phyloP scores from a whole-genome alignment of 345 rosid species.

The Garcia nutans region DNA sequence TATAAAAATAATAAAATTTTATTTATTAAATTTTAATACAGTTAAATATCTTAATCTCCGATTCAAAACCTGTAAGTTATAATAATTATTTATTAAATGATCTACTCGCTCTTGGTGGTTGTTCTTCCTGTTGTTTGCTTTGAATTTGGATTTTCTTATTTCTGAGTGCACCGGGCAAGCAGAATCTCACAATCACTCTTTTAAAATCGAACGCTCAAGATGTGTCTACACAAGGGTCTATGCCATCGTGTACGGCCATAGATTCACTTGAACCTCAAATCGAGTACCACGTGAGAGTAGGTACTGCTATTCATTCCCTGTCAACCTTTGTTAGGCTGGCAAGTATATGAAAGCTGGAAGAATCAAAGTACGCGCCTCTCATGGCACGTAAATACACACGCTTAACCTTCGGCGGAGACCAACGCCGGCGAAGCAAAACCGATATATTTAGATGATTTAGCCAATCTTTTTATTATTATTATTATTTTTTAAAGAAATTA shows the following conservation, averaged over 20 bases:
- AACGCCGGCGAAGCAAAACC: no score
- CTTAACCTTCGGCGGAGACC: not conserved
- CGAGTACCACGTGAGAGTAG: slow-evolving; percentile 28
- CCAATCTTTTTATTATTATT: no score
- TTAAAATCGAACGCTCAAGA: slow-evolving; percentile 11
- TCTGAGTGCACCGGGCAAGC: not conserved
- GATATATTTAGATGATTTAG: no score
- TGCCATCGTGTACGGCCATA: not conserved
- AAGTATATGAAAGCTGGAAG: not conserved
- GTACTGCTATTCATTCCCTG: slow-evolving; percentile 34
- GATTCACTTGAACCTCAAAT: slow-evolving; percentile 10
- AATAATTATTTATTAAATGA: no score
- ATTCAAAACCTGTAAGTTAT: no score
- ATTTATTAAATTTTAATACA: no score
- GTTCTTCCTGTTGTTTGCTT: no score
- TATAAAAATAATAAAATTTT: no score
- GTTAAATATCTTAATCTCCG: no score
- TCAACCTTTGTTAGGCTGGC: slow-evolving; percentile 42
- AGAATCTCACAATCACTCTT: not conserved
- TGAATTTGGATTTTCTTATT: not conserved
- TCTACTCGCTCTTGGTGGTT: not conserved
- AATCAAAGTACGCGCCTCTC: not conserved
- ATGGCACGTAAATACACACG: not conserved
- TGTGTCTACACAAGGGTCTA: not conserved
- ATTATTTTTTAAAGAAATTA: no score